Base-by-base conservation (phyloP, 2,329 filamentous ascomycete genomes). In the Cytospora leucostoma region DNA sequence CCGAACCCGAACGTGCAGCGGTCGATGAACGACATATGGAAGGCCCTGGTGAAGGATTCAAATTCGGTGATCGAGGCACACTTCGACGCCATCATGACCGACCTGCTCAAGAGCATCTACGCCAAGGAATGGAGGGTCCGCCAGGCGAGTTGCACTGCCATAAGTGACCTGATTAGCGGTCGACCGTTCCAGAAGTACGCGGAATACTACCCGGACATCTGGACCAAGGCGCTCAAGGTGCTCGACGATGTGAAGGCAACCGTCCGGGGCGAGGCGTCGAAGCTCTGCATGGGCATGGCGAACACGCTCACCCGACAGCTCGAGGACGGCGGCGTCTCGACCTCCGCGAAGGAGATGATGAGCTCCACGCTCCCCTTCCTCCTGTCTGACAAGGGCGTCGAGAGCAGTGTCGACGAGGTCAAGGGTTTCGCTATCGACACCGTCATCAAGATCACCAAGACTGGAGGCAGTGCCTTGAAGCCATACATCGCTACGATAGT, bases 1-100 rank as follows among this genome's bases (percentile, higher is more conserved):
- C 95, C 95, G 0, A 98, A 97, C 72, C 83, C 88, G 2, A 97
- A 96, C 67, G 95, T 98, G 13, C 92, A 94, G 73, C 84, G 88
- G 55, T 97, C 94, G 0, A 99, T 99, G 95, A 93, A 96, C 63
- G 92, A 96, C 67, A 98, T 99, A 68, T 99, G 95, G 95, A 93
- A 91, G 70, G 89, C 94, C 0, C 79, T 99, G n/a, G 93, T 98
- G 60, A 96, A 96, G 72, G 93, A 98, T 69, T 85, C 92, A 1
- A 88, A 86, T 19, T 82, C 84, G 0, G 91, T 90, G 0, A 85
- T 98, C 51, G 88, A 95, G 67, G 80, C 82, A 19, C 84, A 98
- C 74, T 97, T 98, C 71, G 90, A 96, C 67, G 86, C 86, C 10
- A 98, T 99, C 70, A 89, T 99, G 80, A 82, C 88, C 11, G 95